Percentiles rank a stretch among this genome's conserved stretches.
Evolutionary conservation across 2,329 filamentous ascomycete genomes (phyloP).

Genomic region (Epichloe brachyelytri): DNA sequence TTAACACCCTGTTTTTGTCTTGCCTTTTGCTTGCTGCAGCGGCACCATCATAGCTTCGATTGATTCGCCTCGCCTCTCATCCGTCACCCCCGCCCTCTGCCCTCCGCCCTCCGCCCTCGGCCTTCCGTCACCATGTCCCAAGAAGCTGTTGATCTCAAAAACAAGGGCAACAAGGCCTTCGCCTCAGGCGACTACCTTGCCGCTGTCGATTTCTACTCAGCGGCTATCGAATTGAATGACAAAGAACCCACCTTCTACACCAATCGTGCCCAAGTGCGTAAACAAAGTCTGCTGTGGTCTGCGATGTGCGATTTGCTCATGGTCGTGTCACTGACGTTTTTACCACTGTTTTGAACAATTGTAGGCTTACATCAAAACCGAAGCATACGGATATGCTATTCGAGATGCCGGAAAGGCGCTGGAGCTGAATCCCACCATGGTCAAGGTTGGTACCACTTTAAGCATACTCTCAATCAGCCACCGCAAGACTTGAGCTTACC

Average conservation of each 20-base stretch:
- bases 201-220: conserved; percentile 71
- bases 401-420: conserved; percentile 83
- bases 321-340: conserved; percentile 34
- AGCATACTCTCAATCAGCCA: background rate
- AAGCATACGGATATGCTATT: conserved; percentile 88
- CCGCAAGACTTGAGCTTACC: background rate
- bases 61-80: background rate
- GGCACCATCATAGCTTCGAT: background rate
- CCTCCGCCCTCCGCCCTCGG: background rate
- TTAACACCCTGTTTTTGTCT: background rate
- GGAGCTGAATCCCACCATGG: conserved; percentile 73
- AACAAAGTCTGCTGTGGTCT: conserved; percentile 2
- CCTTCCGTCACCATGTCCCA: conserved; percentile 28
- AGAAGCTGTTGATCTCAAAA: conserved; percentile 74
- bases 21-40: background rate
- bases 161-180: conserved; percentile 91
- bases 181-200: conserved; percentile 71
- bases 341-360: conserved; percentile 1
- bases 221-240: conserved; percentile 76
- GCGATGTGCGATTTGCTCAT: background rate
- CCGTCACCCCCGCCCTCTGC: conserved; percentile 1
- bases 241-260: conserved; percentile 83
- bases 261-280: conserved; percentile 80
- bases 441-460: conserved; percentile 53
- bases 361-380: conserved; percentile 87